phyloP scores from a whole-genome alignment of 2,329 filamentous ascomycete species.

The Exophiala aquamarina region DNA sequence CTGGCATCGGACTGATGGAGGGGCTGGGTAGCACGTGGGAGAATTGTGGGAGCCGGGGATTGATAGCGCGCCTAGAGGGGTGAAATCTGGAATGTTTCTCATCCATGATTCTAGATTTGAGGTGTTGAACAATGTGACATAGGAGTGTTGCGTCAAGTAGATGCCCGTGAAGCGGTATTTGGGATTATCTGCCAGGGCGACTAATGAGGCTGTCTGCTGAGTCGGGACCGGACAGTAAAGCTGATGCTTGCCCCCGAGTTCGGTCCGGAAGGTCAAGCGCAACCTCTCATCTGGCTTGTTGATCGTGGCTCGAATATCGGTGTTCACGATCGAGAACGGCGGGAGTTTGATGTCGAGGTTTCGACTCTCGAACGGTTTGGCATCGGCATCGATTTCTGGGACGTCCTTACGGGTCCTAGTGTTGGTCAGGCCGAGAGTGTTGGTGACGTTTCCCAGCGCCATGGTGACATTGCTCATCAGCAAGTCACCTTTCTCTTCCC shows the following conservation, averaged over 20 bases:
- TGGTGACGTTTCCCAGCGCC: slow-evolving; percentile 44
- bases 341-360: slow-evolving; percentile 64
- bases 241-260: slow-evolving; percentile 64
- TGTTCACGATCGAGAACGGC: slow-evolving; percentile 66
- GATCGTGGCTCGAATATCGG: slow-evolving; percentile 62
- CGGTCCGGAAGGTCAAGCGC: slow-evolving; percentile 69
- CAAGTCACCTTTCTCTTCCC: slow-evolving; percentile 28
- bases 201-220: slow-evolving; percentile 60
- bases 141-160: slow-evolving; percentile 58
- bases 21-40: slow-evolving; percentile 77
- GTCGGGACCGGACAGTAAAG: slow-evolving; percentile 67
- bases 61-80: slow-evolving; percentile 74
- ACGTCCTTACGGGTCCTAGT: slow-evolving; percentile 43
- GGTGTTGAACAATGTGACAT: slow-evolving; percentile 67
- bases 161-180: slow-evolving; percentile 64
- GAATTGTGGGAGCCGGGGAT: slow-evolving; percentile 97
- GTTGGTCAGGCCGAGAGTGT: slow-evolving; percentile 46
- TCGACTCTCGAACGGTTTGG: slow-evolving; percentile 60
- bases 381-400: slow-evolving; percentile 52
- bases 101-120: slow-evolving; percentile 76
- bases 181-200: slow-evolving; percentile 53
- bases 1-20: slow-evolving; percentile 93
- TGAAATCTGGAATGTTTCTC: slow-evolving; percentile 68
- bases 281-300: slow-evolving; percentile 63
- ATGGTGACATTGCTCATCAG: slow-evolving; percentile 34